Percentiles rank a stretch among this genome's conserved stretches.
Evolutionary conservation across 2,329 filamentous ascomycete genomes (phyloP).

Genomic region (Chaetomium globosum): DNA sequence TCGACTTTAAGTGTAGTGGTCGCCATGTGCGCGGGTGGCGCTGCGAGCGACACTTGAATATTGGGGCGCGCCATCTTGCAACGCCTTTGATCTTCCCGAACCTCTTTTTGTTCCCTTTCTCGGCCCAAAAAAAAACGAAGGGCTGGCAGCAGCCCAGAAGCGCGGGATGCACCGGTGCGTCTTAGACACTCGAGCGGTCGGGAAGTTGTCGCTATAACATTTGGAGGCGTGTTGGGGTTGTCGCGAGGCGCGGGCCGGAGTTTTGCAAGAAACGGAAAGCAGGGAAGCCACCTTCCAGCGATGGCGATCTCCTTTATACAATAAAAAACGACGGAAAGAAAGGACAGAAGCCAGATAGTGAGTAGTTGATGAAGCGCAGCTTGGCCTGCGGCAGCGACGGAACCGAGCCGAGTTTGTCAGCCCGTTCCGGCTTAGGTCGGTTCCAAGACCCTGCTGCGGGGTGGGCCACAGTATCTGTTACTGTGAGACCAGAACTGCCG

Average conservation of each 20-base stretch:
- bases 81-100: not conserved
- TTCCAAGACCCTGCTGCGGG: constrained; percentile 4
- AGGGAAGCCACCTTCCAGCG: constrained; percentile 32
- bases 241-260: not conserved
- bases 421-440: constrained; percentile 17
- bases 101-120: constrained; percentile 1
- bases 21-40: constrained; percentile 67
- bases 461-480: constrained; percentile 19
- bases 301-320: constrained; percentile 25
- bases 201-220: constrained; percentile 32
- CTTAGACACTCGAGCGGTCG: constrained; percentile 12
- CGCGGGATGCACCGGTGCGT: not conserved
- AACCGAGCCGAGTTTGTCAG: constrained; percentile 31
- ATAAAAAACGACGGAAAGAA: constrained; percentile 2
- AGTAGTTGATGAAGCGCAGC: constrained; percentile 1
- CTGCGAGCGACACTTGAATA: constrained; percentile 49
- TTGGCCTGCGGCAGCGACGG: constrained; percentile 28
- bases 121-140: not conserved
- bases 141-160: not conserved
- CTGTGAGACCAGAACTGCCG: constrained; percentile 11
- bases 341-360: constrained; percentile 18
- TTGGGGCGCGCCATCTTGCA: constrained; percentile 54
- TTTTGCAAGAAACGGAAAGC: constrained; percentile 13
- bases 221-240: constrained; percentile 11
- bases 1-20: constrained; percentile 89